These are phyloP conservation scores for Nemania sp. DNA, from an alignment of 2,329 filamentous ascomycete genomes.

Conservation along the genomic window DNA sequence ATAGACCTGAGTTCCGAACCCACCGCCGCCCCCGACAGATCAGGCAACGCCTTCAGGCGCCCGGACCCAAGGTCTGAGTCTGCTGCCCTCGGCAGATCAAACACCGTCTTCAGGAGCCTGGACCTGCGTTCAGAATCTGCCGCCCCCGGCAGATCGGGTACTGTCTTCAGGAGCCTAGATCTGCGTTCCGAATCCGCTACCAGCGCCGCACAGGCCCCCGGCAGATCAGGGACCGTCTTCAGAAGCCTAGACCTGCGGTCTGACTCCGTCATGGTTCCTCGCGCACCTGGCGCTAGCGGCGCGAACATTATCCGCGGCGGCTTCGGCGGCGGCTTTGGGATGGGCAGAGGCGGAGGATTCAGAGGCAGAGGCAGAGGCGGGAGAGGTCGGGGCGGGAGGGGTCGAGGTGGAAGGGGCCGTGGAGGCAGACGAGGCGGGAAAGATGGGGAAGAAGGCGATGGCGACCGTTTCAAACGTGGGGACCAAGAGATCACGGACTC, in stretches of 20 bases:
- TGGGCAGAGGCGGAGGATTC: conserved; percentile 29
- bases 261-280: neutral
- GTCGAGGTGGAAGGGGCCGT: neutral
- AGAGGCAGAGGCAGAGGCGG: neutral
- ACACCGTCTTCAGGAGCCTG: too few relatives aligned
- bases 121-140: too few relatives aligned
- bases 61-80: too few relatives aligned
- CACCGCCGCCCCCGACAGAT: neutral
- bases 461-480: too few relatives aligned
- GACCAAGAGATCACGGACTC: neutral
- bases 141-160: neutral
- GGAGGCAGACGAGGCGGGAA: neutral
- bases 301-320: conserved; percentile 32
- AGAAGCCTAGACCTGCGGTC: conserved; percentile 13
- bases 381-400: neutral
- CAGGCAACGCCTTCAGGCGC: too few relatives aligned
- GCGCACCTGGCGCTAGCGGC: neutral
- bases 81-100: neutral
- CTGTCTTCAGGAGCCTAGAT: neutral
- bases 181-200: too few relatives aligned
- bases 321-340: conserved; percentile 29
- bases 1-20: neutral
- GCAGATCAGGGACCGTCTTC: neutral
- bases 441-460: neutral
- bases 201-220: neutral